Evolutionary conservation across 2,329 filamentous ascomycete genomes (phyloP).

Genomic region (Penicillium thymicola): DNA sequence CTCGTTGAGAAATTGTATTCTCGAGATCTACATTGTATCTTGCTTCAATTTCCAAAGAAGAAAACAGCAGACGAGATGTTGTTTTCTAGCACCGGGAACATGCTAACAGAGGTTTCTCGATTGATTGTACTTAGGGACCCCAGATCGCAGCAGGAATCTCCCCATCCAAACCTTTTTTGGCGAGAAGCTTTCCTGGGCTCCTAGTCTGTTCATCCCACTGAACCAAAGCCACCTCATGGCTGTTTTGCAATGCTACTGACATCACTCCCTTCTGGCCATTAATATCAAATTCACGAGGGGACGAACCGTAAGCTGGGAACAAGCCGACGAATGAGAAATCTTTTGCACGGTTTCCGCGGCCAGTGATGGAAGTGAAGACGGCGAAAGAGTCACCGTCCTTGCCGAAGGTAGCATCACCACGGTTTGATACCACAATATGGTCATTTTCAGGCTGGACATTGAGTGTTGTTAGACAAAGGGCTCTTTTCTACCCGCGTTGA

Average conservation of each 20-base stretch:
- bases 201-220: slow-evolving; percentile 57
- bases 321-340: slow-evolving; percentile 49
- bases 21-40: neutral
- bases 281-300: slow-evolving; percentile 63
- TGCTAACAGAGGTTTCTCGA: neutral
- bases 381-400: slow-evolving; percentile 13
- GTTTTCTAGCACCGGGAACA: neutral
- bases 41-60: neutral
- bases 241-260: slow-evolving; percentile 53
- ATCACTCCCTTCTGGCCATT: slow-evolving; percentile 59
- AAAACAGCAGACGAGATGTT: accelerated
- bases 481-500: neutral
- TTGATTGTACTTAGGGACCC: neutral
- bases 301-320: slow-evolving; percentile 58
- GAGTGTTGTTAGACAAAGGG: neutral
- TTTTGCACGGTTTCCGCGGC: neutral
- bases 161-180: slow-evolving; percentile 6
- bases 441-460: slow-evolving; percentile 12
- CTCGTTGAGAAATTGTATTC: neutral
- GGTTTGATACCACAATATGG: slow-evolving; percentile 15
- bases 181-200: slow-evolving; percentile 44
- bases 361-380: slow-evolving; percentile 10
- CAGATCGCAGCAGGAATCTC: slow-evolving; percentile 13
- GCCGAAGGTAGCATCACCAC: slow-evolving; percentile 16
- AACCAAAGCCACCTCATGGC: slow-evolving; percentile 57